Evolutionary conservation across 768 basidiomycete species (phyloP).

Genomic region (Rhizopogon vinicolor): DNA sequence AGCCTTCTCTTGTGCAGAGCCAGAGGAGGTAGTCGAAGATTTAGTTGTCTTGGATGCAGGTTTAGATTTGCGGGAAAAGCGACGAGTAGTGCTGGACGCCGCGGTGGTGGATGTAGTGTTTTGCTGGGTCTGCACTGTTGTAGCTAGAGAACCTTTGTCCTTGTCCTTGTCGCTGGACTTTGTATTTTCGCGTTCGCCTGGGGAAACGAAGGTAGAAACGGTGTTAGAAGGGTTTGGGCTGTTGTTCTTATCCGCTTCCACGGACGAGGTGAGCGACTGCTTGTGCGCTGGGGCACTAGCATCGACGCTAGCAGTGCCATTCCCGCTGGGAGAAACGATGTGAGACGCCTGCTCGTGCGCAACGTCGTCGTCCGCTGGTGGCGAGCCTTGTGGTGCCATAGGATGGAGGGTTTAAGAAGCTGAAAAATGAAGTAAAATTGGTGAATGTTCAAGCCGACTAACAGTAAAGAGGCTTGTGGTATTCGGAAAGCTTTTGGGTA

Average conservation of each 20-base stretch:
- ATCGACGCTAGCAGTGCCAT: constrained; percentile 15
- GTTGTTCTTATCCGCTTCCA: constrained; percentile 34
- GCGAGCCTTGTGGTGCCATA: constrained; percentile 22
- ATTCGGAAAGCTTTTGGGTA: constrained; percentile 25
- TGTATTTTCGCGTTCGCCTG: constrained; percentile 27
- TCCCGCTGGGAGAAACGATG: constrained; percentile 18
- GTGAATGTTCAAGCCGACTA: background rate
- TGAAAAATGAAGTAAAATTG: constrained; percentile 2
- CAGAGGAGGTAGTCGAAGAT: constrained; percentile 10
- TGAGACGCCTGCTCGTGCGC: constrained; percentile 17
- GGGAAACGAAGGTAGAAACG: constrained; percentile 11
- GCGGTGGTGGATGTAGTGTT: constrained; percentile 26
- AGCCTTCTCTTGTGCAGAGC: constrained; percentile 20
- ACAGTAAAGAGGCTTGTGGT: background rate
- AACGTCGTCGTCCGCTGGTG: constrained; percentile 10
- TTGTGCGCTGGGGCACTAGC: constrained; percentile 24
- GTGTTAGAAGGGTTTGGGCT: constrained; percentile 28
- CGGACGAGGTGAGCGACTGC: constrained; percentile 23
- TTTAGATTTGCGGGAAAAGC: constrained; percentile 27
- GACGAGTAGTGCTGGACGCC: constrained; percentile 16
- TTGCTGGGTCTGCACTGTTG: constrained; percentile 38
- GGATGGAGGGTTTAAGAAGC: constrained; percentile 2
- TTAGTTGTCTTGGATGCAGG: constrained; percentile 9
- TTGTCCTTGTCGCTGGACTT: constrained; percentile 30
- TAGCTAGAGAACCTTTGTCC: constrained; percentile 43